Evolutionary conservation across 352 stramenopile species (phyloP).

Genomic region (Globisporangium nunn): DNA sequence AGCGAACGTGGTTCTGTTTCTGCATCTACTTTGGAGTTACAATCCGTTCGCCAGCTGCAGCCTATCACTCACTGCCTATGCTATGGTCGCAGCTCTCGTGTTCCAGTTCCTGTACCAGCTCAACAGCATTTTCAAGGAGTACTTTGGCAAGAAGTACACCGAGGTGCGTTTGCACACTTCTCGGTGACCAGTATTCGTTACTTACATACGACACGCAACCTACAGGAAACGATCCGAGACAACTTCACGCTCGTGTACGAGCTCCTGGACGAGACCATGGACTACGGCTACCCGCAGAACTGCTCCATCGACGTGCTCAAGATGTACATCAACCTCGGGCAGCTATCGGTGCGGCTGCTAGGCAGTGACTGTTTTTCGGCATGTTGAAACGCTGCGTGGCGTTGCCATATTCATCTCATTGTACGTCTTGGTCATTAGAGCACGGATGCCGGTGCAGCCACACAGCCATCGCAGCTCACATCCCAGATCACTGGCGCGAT

Average conservation of each 20-base stretch:
- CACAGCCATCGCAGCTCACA: constrained; percentile 81
- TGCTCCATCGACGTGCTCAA: constrained; percentile 96
- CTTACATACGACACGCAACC: too few relatives aligned
- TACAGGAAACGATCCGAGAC: constrained; percentile 90
- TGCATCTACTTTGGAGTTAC: too few relatives aligned
- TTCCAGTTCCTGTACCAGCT: constrained; percentile 97
- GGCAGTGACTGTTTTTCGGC: neutral
- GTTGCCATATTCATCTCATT: too few relatives aligned
- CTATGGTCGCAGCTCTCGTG: constrained; percentile 64
- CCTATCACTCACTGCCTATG: too few relatives aligned
- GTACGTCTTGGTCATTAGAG: constrained; percentile 24
- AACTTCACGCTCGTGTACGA: constrained; percentile 99
- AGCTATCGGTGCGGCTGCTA: constrained; percentile 37
- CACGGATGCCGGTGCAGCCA: constrained; percentile 87
- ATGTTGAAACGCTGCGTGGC: too few relatives aligned
- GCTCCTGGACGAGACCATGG: constrained; percentile 98
- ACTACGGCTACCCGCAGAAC: constrained; percentile 99
- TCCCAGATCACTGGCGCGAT: constrained; percentile 87
- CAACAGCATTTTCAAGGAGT: constrained; percentile 95
- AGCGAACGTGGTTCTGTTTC: too few relatives aligned
- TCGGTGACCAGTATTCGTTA: too few relatives aligned
- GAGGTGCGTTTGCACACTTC: constrained; percentile 39
- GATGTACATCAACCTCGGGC: constrained; percentile 97
- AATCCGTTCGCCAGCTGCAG: too few relatives aligned
- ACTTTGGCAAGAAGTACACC: constrained; percentile 96